phyloP scores from a whole-genome alignment of 2,329 filamentous ascomycete genomes.

The Zymoseptoria crescenta region DNA sequence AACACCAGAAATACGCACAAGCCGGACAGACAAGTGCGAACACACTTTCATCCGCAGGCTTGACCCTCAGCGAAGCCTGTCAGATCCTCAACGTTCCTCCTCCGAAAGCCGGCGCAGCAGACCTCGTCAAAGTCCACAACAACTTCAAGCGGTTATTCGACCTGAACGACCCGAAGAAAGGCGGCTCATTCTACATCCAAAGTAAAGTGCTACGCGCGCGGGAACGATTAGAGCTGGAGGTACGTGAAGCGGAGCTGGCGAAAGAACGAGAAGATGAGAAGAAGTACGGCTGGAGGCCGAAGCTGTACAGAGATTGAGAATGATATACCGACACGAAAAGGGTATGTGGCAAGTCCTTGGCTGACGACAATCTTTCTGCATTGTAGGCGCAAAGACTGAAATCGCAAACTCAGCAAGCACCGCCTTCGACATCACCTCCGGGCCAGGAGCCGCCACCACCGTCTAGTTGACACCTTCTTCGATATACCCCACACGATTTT shows the following conservation, averaged over 20 bases:
- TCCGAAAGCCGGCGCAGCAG: slow-evolving; percentile 66
- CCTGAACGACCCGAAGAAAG: slow-evolving; percentile 86
- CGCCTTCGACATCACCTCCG: slow-evolving; percentile 5
- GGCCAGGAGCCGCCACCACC: slow-evolving; percentile 6
- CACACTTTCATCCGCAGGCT: slow-evolving; percentile 57
- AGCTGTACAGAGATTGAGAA: slow-evolving; percentile 77
- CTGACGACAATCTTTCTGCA: slow-evolving; percentile 14
- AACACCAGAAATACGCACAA: slow-evolving; percentile 39
- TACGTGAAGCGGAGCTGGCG: slow-evolving; percentile 63
- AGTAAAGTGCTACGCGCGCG: slow-evolving; percentile 90
- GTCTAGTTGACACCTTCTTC: slow-evolving; percentile 9
- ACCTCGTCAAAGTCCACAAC: slow-evolving; percentile 70
- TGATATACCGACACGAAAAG: neutral
- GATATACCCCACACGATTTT: slow-evolving; percentile 9
- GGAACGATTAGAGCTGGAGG: slow-evolving; percentile 84
- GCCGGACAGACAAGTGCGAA: slow-evolving; percentile 35
- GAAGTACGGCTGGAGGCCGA: slow-evolving; percentile 85
- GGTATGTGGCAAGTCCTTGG: slow-evolving; percentile 11
- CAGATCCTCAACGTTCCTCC: slow-evolving; percentile 94
- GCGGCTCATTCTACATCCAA: slow-evolving; percentile 95
- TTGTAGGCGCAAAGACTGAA: slow-evolving; percentile 24
- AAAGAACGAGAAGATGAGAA: slow-evolving; percentile 68
- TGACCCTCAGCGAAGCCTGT: slow-evolving; percentile 94
- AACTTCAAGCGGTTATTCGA: slow-evolving; percentile 95
- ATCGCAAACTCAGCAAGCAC: slow-evolving; percentile 16